A percentile compares a stretch with the other conserved stretches of the same genome.
These are phyloP conservation scores for Mrakia gelida DNA, from an alignment of 768 basidiomycete species.

Conservation along the genomic window DNA sequence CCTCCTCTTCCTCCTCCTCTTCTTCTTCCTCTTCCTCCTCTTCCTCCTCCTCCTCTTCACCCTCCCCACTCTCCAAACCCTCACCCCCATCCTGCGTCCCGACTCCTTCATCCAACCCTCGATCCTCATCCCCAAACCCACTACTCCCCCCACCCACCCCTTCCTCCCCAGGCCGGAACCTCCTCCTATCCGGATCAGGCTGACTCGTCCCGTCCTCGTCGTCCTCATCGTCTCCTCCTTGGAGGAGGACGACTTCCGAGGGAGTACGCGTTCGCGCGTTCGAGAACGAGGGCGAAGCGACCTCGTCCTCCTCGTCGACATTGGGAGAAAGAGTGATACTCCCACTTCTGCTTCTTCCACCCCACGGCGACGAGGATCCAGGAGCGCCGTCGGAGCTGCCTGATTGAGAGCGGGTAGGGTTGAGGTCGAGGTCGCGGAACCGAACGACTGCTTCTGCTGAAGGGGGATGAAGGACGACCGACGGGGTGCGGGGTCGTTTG, in stretches of 20 bases:
- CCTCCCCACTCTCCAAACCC: background rate
- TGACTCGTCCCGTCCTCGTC: background rate
- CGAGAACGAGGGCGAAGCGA: too few species aligned
- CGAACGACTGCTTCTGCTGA: background rate
- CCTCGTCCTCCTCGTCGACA: too few species aligned
- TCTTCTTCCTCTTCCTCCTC: background rate
- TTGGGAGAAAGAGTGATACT: background rate
- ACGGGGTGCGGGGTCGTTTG: slow-evolving; percentile 8
- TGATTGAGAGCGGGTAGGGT: background rate
- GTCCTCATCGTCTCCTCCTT: background rate
- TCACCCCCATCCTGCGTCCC: background rate
- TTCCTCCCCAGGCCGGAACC: too few species aligned
- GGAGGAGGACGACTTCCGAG: background rate
- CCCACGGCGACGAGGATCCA: background rate
- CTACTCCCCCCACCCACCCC: too few species aligned
- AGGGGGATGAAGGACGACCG: slow-evolving; percentile 10
- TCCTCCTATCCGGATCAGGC: too few species aligned
- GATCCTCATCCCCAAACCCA: background rate
- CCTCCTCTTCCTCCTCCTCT: background rate
- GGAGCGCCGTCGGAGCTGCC: background rate
- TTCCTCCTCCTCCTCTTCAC: background rate
- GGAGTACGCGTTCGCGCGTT: background rate
- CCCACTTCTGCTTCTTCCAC: background rate
- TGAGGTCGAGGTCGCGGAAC: background rate
- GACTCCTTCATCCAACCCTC: background rate